Conservation (phyloP, 352 stramenopile genomes). For the Poterioochromonas sp. region DNA sequence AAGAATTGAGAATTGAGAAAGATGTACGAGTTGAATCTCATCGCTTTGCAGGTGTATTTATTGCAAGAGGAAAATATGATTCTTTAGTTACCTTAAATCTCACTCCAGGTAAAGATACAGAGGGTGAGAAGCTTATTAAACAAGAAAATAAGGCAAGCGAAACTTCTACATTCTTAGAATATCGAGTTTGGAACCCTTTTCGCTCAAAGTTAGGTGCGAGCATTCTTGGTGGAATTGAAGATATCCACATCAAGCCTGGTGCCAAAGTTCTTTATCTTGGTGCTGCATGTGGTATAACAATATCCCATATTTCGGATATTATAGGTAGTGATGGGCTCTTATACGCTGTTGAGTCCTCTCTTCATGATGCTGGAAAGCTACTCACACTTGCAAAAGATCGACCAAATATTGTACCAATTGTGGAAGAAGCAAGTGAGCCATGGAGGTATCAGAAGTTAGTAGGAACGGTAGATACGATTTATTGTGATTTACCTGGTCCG, state of each 20-base stretch:
- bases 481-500: slow-evolving; percentile 96
- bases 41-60: slow-evolving; percentile 94
- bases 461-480: slow-evolving; percentile 96
- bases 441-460: slow-evolving; percentile 98
- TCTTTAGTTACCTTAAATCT: slow-evolving; percentile 96
- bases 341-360: slow-evolving; percentile 99
- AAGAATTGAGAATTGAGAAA: no score
- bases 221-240: slow-evolving; percentile 97
- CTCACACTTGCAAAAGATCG: slow-evolving; percentile 98
- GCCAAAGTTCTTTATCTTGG: slow-evolving; percentile 96
- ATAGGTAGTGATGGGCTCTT: slow-evolving; percentile 89
- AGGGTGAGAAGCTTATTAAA: slow-evolving; percentile 95
- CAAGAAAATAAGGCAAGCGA: slow-evolving; percentile 69
- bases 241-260: slow-evolving; percentile 93
- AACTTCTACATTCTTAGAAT: slow-evolving; percentile 93
- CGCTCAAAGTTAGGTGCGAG: slow-evolving; percentile 96
- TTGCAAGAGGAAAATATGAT: slow-evolving; percentile 96
- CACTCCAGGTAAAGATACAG: slow-evolving; percentile 93
- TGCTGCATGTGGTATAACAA: slow-evolving; percentile 92
- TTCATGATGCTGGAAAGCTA: slow-evolving; percentile 92
- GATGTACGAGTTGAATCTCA: slow-evolving; percentile 97
- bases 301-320: slow-evolving; percentile 99
- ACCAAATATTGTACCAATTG: slow-evolving; percentile 99
- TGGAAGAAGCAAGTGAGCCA: slow-evolving; percentile 79
- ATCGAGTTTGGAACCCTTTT: slow-evolving; percentile 99